Evolutionary conservation across 192 early-diverging fungal genomes (phyloP), one percentile per base, ranked within the genome.

Genomic region (Dispira parvispora): DNA sequence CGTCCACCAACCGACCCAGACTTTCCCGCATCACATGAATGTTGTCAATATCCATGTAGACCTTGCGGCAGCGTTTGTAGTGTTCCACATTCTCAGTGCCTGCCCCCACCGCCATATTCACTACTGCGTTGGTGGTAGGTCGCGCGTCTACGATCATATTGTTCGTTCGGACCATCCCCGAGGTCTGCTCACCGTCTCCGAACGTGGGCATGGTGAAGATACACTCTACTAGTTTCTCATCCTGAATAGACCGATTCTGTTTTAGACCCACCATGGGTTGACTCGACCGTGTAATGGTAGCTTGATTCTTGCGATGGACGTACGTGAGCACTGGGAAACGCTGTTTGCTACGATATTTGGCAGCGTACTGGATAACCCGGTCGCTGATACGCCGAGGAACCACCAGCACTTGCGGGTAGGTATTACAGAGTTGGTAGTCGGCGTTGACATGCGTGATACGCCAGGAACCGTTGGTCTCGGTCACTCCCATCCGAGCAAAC

Each of bases 21-120:
- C 87, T 88, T 54, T 94, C 94, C 43, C 96, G 73, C 81, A 99
- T 92, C 10, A 96, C 92, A 69, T 99, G 96, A 66, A 99, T 99
- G 70, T 99, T 99, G 61, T 94, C 94, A 61, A 99, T 96, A 3
- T 91, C 92, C 69, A 90, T 75, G 66, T 88, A 92, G 55, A 77
- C 79, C 52, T 94, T 84, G 70, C 88, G 85, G 61, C 88, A 94
- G 61, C 85, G 83, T 54, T 79, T 71, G 72, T 99, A 99, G 66
- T 96, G 86, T 38, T 96, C 94, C 72, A 86, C 84, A 70, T 85
- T 94, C 67, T 99, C 96, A 13, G 90, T 89, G 11, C 96, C 96
- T 18, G 94, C 91, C 0, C 96, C 96, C 38, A 91, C 79, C 6
- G 90, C 92, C 8, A 84, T 84, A 68, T 96, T 92, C 11, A 84